phyloP scores from a whole-genome alignment of 495 filamentous ascomycete species.

The Penicillium mononematosum region DNA sequence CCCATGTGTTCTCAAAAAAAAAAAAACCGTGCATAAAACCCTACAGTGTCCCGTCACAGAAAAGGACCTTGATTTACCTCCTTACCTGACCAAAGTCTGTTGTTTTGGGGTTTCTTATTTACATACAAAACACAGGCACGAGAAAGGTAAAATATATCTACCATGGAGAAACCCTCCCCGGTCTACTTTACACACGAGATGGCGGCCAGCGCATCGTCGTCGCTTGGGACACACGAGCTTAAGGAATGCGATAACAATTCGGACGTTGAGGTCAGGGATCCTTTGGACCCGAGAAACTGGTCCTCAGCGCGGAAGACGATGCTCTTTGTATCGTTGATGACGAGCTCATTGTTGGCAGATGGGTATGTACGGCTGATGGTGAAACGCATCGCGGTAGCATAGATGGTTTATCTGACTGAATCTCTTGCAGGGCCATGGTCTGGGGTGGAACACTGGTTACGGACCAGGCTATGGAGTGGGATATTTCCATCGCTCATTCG shows the following conservation, averaged over 20 bases:
- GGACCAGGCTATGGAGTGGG: constrained; percentile 49
- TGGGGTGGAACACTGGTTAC: constrained; percentile 51
- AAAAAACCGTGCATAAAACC: constrained; percentile 24
- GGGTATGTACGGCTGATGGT: constrained; percentile 25
- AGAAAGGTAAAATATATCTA: background rate
- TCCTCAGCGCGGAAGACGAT: constrained; percentile 30
- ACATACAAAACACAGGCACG: no score
- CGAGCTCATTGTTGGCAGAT: constrained; percentile 39
- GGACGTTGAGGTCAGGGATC: constrained; percentile 12
- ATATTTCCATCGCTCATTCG: constrained; percentile 42
- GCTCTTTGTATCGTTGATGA: constrained; percentile 39
- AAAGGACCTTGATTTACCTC: constrained; percentile 16
- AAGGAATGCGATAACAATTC: constrained; percentile 5
- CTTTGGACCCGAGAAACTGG: constrained; percentile 31
- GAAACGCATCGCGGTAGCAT: background rate
- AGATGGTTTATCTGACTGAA: constrained; percentile 19
- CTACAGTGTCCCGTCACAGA: constrained; percentile 8
- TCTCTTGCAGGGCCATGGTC: constrained; percentile 39
- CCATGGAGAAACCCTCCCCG: constrained; percentile 19
- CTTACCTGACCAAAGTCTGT: constrained; percentile 6
- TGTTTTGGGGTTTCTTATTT: background rate
- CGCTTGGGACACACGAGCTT: constrained; percentile 7
- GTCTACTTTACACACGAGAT: constrained; percentile 16
- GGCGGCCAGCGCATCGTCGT: constrained; percentile 12
- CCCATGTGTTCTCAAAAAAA: no score